Evolutionary conservation across 768 basidiomycete species (phyloP).

Genomic region (Leucocoprinus sp.): DNA sequence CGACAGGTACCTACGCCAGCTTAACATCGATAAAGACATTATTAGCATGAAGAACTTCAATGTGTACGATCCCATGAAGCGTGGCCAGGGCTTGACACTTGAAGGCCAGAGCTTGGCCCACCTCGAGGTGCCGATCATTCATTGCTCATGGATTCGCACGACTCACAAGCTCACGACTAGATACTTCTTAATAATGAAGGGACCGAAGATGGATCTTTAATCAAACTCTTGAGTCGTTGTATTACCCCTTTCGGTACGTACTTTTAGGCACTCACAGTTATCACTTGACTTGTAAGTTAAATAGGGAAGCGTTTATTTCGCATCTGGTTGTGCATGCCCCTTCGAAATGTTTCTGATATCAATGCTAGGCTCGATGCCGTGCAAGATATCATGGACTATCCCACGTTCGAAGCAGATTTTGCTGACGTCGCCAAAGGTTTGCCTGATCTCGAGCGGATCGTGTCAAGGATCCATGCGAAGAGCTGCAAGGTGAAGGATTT

Average conservation of each 20-base stretch:
- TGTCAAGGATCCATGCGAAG: constrained; percentile 92
- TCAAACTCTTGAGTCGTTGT: constrained; percentile 76
- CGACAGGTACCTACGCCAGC: constrained; percentile 68
- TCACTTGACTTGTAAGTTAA: background rate
- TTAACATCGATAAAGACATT: constrained; percentile 95
- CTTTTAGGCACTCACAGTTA: background rate
- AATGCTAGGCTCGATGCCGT: constrained; percentile 93
- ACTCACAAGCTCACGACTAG: constrained; percentile 24
- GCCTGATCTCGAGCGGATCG: constrained; percentile 88
- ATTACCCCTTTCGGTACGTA: constrained; percentile 82
- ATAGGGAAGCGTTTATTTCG: constrained; percentile 91
- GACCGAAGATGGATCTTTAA: constrained; percentile 81
- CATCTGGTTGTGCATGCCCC: constrained; percentile 92
- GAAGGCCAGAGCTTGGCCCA: constrained; percentile 96
- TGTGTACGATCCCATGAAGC: constrained; percentile 90
- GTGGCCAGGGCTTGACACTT: constrained; percentile 75
- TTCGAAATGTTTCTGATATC: constrained; percentile 76
- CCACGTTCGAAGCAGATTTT: constrained; percentile 71
- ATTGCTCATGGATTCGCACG: background rate
- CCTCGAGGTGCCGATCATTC: constrained; percentile 56
- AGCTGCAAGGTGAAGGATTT: constrained; percentile 86
- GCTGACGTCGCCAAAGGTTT: constrained; percentile 68
- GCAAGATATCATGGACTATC: constrained; percentile 78
- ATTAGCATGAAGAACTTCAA: constrained; percentile 97
- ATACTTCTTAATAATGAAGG: constrained; percentile 91